phyloP scores from a whole-genome alignment of 495 filamentous ascomycete species.

The Neurospora hispaniola region DNA sequence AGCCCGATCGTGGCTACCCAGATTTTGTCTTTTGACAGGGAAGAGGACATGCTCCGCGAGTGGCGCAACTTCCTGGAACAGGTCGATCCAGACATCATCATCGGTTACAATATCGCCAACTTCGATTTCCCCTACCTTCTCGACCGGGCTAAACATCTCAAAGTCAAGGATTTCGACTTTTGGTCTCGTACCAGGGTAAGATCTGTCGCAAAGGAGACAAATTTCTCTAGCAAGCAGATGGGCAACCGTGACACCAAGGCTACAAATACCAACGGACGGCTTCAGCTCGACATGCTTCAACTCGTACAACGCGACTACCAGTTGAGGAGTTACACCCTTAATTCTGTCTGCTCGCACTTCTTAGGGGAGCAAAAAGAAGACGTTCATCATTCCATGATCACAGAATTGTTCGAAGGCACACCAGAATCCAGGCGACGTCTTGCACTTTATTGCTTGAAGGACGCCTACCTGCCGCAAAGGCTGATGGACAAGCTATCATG shows the following conservation, averaged over 20 bases:
- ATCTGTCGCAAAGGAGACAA: slow-evolving; percentile 63
- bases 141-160: slow-evolving; percentile 77
- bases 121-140: slow-evolving; percentile 98
- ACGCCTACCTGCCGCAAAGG: slow-evolving; percentile 89
- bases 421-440: slow-evolving; percentile 81
- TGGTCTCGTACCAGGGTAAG: slow-evolving; percentile 61
- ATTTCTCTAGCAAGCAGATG: slow-evolving; percentile 97
- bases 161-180: slow-evolving; percentile 63
- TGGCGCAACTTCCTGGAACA: slow-evolving; percentile 87
- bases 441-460: slow-evolving; percentile 95
- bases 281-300: slow-evolving; percentile 90
- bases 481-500: slow-evolving; percentile 97
- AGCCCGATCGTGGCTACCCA: slow-evolving; percentile 92
- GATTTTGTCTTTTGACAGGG: slow-evolving; percentile 68
- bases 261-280: slow-evolving; percentile 86
- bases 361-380: slow-evolving; percentile 97
- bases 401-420: slow-evolving; percentile 90
- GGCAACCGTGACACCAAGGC: slow-evolving; percentile 88
- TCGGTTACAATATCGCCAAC: slow-evolving; percentile 97
- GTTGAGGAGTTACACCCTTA: slow-evolving; percentile 90
- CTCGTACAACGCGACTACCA: slow-evolving; percentile 90
- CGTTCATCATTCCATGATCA: slow-evolving; percentile 98
- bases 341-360: slow-evolving; percentile 95
- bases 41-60: slow-evolving; percentile 74
- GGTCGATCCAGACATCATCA: slow-evolving; percentile 95